Conservation (phyloP, 768 basidiomycete species). For the Russula sp. region DNA sequence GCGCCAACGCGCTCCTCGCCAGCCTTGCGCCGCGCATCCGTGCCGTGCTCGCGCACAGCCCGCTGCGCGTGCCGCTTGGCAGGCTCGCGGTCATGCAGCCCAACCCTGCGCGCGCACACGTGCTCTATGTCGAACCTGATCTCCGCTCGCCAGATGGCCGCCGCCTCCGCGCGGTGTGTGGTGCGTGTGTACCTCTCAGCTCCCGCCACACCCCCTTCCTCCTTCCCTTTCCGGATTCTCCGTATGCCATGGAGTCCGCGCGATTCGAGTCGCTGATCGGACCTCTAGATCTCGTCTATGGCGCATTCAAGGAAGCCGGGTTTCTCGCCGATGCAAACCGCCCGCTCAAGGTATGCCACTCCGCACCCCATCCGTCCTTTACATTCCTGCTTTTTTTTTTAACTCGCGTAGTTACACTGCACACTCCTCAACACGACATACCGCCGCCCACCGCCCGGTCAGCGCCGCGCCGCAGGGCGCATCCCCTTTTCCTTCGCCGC, state of each 20-base stretch:
- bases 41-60: constrained; percentile 33
- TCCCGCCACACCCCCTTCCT: no score
- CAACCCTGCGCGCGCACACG: constrained; percentile 41
- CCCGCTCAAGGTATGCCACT: constrained; percentile 32
- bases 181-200: background rate
- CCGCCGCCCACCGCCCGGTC: constrained; percentile 28
- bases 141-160: constrained; percentile 30
- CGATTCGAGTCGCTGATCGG: background rate
- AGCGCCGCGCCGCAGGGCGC: constrained; percentile 25
- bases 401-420: constrained; percentile 32
- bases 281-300: constrained; percentile 29
- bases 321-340: constrained; percentile 31
- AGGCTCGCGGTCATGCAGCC: constrained; percentile 47
- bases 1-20: constrained; percentile 28
- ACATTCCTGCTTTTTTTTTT: background rate
- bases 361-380: background rate
- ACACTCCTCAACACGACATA: constrained; percentile 35
- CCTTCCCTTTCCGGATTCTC: no score
- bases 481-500: constrained; percentile 38
- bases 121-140: constrained; percentile 51
- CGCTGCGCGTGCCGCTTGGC: constrained; percentile 40
- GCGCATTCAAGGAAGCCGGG: constrained; percentile 30
- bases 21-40: constrained; percentile 35
- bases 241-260: no score
- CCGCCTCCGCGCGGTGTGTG: constrained; percentile 33